Evolutionary conservation across 2,329 filamentous ascomycete genomes (phyloP), one percentile per base, ranked within the genome.

Genomic region (Verticillium zaregamsianum): DNA sequence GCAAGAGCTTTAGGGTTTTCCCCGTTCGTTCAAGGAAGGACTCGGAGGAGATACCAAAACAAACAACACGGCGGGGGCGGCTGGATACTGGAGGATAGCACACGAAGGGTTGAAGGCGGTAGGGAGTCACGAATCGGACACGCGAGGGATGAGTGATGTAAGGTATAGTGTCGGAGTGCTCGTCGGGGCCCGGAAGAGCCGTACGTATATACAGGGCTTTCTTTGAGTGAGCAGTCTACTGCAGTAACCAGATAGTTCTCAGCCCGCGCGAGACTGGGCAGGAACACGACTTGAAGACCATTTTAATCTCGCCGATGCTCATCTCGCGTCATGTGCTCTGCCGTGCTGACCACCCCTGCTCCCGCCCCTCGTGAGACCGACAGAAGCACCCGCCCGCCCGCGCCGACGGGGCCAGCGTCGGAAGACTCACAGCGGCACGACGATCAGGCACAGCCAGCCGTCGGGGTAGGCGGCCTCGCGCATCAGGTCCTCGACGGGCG

Each of bases 401-500:
- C 25, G 25, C 3, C 25, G 25, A 25, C 25, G 2, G 25, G 25
- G 3, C 25, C 25, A 25, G 25, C 28, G 28, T 28, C 28, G 28
- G 28, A 28, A 5, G 28, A 28, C n/a, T 73, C 65, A 79, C 71
- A 92, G 81, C 79, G 96, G 89, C 23, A 88, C 83, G 5, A 97
- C 85, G 59, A 92, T 90, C 52, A 97, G 76, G 74, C 92, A 92
- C 31, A 97, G 75, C 90, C 93, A 99, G 0, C 95, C 95, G 76
- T 99, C 95, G 0, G 92, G 88, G 79, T 97, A 98, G 2, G 92
- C 87, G 4, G 91, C 90, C 70, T 90, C 90, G 61, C 88, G 84
- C 77, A 95, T 90, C 62, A 99, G 74, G 56, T 97, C 94, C 70
- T 92, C 90, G 20, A 99, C 75, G 28, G 88, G 88, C 1, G 93